Evolutionary conservation across 257 asterid species (phyloP).

Genomic region (Nicotiana paniculata): DNA sequence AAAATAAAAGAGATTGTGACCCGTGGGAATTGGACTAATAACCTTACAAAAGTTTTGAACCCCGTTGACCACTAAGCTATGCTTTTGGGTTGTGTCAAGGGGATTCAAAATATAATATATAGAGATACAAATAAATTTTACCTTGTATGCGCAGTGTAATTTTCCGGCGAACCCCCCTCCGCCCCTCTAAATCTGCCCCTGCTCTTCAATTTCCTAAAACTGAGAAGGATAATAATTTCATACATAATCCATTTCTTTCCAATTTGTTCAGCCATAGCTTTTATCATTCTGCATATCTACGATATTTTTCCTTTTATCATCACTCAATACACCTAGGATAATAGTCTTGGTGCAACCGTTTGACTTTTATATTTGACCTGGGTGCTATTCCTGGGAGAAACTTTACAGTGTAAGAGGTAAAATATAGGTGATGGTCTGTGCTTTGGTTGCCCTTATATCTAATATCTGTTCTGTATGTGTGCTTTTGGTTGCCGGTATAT

Average conservation of each 20-base stretch:
- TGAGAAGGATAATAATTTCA: background rate
- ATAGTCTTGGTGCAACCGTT: background rate
- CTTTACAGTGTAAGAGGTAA: background rate
- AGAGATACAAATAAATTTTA: no score
- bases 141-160: no score
- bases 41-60: no score
- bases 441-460: background rate
- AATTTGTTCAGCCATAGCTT: background rate
- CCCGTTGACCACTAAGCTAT: no score
- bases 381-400: background rate
- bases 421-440: background rate
- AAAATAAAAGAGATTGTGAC: no score
- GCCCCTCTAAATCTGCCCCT: no score
- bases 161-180: no score
- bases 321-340: background rate
- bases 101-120: no score
- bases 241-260: background rate
- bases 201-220: background rate
- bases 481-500: no score
- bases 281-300: background rate
- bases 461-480: background rate
- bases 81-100: no score
- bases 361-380: background rate
- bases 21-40: no score
- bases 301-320: background rate